Conservation (phyloP, 2,329 filamentous ascomycete genomes). For the Westerdykella ornata region DNA sequence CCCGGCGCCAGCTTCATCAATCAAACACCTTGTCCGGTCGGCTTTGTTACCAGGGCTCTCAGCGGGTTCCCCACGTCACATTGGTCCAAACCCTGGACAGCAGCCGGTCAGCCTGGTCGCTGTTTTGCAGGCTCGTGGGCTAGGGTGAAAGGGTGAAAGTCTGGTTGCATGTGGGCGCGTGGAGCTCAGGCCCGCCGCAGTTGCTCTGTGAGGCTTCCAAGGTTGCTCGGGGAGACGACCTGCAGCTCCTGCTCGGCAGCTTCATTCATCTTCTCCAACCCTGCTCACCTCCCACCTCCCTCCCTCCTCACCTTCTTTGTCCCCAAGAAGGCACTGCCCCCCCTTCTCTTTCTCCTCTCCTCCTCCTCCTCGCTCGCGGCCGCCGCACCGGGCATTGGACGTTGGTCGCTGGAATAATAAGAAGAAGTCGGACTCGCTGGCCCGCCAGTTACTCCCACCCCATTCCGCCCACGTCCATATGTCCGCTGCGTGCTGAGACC, state of each 20-base stretch:
- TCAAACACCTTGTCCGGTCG: too few relatives aligned
- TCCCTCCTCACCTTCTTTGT: slow-evolving; percentile 36
- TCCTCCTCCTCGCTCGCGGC: slow-evolving; percentile 18
- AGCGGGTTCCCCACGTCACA: too few relatives aligned
- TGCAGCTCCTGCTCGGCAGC: slow-evolving; percentile 31
- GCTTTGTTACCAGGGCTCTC: too few relatives aligned
- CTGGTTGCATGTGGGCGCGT: too few relatives aligned
- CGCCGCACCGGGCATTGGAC: slow-evolving; percentile 13
- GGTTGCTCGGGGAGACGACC: slow-evolving; percentile 5
- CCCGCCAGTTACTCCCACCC: slow-evolving; percentile 22
- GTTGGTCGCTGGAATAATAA: slow-evolving; percentile 15
- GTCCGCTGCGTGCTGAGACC: slow-evolving; percentile 20
- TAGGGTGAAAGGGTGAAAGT: too few relatives aligned
- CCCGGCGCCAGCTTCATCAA: too few relatives aligned
- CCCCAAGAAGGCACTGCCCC: slow-evolving; percentile 30
- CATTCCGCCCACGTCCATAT: slow-evolving; percentile 18
- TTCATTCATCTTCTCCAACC: slow-evolving; percentile 28
- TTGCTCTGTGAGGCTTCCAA: too few relatives aligned
- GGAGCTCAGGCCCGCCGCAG: too few relatives aligned
- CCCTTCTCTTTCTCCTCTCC: slow-evolving; percentile 5
- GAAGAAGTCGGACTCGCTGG: background rate
- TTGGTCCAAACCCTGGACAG: too few relatives aligned
- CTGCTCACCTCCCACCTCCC: slow-evolving; percentile 14
- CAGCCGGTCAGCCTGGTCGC: too few relatives aligned
- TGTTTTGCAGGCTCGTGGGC: too few relatives aligned